Conservation (phyloP, 768 basidiomycete species). For the Pholiota molesta region DNA sequence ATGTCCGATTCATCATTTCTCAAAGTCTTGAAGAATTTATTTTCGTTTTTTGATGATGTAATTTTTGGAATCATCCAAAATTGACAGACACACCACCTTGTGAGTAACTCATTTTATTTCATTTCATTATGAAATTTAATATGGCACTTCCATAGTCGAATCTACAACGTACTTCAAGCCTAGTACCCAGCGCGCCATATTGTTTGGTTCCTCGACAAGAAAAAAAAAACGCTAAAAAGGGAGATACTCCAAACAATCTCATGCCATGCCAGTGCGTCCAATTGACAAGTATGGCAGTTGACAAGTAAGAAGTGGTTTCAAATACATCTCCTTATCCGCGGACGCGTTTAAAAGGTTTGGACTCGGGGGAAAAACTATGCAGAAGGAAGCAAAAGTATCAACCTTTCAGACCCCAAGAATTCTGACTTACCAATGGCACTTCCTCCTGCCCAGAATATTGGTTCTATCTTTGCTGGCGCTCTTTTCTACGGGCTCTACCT, state of each 20-base stretch:
- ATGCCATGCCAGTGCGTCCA: neutral
- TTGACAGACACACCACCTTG: too few relatives aligned
- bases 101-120: too few relatives aligned
- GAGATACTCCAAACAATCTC: neutral
- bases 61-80: neutral
- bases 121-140: too few relatives aligned
- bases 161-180: too few relatives aligned
- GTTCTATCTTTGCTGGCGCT: constrained; percentile 1
- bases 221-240: neutral
- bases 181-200: too few relatives aligned
- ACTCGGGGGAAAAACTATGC: neutral
- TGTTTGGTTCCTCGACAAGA: too few relatives aligned
- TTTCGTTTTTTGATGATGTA: neutral
- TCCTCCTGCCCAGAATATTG: neutral
- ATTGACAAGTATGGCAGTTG: neutral
- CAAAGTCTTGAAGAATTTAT: neutral
- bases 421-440: neutral
- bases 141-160: too few relatives aligned
- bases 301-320: neutral
- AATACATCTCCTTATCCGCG: neutral
- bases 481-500: constrained; percentile 12
- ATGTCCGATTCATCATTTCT: neutral
- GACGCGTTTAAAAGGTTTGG: neutral
- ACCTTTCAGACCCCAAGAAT: neutral
- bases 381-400: neutral